Evolutionary conservation across 225 moss, liverwort and hornwort species (phyloP).

Genomic region (Pleurozium schreberi): DNA sequence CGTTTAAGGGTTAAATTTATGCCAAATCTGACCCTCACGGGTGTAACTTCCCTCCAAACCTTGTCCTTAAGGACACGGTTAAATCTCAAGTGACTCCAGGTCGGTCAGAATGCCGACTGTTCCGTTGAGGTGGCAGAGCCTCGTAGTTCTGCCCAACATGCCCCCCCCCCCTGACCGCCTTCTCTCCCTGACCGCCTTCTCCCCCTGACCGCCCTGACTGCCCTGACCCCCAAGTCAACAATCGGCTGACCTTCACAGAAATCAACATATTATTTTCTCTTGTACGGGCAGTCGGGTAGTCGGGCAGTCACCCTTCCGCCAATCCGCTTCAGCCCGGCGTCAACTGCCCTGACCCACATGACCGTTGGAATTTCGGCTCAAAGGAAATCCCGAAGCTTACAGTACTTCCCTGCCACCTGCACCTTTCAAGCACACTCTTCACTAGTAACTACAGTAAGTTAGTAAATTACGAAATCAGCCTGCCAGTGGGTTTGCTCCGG

Average conservation of each 20-base stretch:
- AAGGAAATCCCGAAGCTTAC: background rate
- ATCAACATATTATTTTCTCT: background rate
- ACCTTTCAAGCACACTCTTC: background rate
- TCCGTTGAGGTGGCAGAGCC: background rate
- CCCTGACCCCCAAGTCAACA: background rate
- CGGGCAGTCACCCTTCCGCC: background rate
- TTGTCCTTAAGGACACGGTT: background rate
- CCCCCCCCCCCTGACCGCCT: background rate
- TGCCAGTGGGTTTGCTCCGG: background rate
- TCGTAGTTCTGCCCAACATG: background rate
- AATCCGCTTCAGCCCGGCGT: background rate
- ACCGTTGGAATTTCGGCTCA: background rate
- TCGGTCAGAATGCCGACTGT: background rate
- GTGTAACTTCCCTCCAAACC: too few relatives aligned
- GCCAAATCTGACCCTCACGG: background rate
- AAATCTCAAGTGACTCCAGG: background rate
- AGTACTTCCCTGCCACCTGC: background rate
- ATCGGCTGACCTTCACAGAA: background rate
- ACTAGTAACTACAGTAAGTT: background rate
- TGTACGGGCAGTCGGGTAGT: background rate
- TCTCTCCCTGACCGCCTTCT: background rate
- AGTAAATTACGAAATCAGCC: background rate
- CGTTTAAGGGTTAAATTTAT: too few relatives aligned
- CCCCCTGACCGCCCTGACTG: background rate
- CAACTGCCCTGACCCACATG: background rate